Evolutionary conservation across 768 basidiomycete species (phyloP).

Genomic region (Tylopilus vinaceipallidus): DNA sequence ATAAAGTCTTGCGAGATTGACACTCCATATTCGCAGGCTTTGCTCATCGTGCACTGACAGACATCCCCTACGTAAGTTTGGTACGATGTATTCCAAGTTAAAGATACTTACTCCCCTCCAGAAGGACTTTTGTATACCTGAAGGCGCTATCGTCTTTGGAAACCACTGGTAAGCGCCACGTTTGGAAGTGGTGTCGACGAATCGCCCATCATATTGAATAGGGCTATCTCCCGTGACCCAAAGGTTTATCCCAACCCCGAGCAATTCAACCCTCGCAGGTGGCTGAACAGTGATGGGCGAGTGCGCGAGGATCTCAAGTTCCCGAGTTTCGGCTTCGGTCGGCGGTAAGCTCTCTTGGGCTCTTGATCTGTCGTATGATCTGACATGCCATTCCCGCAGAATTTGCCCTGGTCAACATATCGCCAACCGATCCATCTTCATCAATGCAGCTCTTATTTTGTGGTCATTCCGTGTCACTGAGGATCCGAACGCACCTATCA

Average conservation of each 20-base stretch:
- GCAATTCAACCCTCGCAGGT: conserved; percentile 55
- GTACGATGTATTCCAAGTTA: background rate
- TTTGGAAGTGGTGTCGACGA: background rate
- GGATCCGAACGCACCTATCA: conserved; percentile 54
- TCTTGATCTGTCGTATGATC: background rate
- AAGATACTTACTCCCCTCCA: conserved; percentile 20
- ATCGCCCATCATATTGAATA: conserved; percentile 12
- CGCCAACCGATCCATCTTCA: conserved; percentile 57
- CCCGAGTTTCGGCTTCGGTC: conserved; percentile 57
- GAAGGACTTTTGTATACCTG: conserved; percentile 34
- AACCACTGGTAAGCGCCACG: conserved; percentile 31
- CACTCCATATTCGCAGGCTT: conserved; percentile 44
- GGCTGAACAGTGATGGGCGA: conserved; percentile 40
- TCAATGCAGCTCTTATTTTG: conserved; percentile 60
- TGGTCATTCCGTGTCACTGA: conserved; percentile 63
- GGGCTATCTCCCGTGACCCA: conserved; percentile 59
- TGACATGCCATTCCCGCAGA: conserved; percentile 30
- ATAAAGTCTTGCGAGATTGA: background rate
- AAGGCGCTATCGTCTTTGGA: conserved; percentile 37
- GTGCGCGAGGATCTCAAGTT: conserved; percentile 52
- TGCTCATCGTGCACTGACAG: conserved; percentile 61
- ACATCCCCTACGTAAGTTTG: conserved; percentile 57
- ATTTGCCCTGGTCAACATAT: conserved; percentile 68
- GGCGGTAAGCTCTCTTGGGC: conserved; percentile 27
- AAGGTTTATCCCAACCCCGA: conserved; percentile 59